Percentiles rank a stretch among this genome's conserved stretches.
phyloP scores from a whole-genome alignment of 2,329 filamentous ascomycete genomes.

The Elsinoe fawcettii region DNA sequence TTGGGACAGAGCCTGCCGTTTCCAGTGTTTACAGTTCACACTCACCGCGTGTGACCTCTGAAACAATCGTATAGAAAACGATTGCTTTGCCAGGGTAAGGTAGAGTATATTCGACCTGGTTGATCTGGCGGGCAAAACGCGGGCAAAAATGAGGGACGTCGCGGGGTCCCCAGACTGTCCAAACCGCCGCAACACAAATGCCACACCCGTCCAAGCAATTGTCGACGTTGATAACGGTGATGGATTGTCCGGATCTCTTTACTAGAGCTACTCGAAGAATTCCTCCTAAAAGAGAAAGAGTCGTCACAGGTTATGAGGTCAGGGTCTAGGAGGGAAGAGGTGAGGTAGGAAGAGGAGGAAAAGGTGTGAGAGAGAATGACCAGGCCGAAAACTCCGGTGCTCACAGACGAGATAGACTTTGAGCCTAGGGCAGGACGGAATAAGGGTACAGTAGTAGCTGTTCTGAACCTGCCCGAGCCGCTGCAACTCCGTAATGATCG shows the following conservation, averaged over 20 bases:
- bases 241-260: not conserved
- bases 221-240: not conserved
- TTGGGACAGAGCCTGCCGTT: not conserved
- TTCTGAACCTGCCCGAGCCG: constrained; percentile 13
- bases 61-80: not conserved
- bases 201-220: constrained; percentile 3
- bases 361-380: not conserved
- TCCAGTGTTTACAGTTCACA: not conserved
- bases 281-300: not conserved
- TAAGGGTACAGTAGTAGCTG: constrained; percentile 13
- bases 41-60: not conserved
- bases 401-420: constrained; percentile 15
- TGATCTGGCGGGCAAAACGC: not conserved
- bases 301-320: not conserved
- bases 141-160: constrained; percentile 8
- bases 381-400: constrained; percentile 14
- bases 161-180: constrained; percentile 5
- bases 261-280: not conserved
- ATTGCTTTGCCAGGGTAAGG: not conserved
- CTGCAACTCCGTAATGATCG: constrained; percentile 15
- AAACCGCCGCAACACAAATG: constrained; percentile 13
- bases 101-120: not conserved
- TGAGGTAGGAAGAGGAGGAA: constrained; percentile 6
- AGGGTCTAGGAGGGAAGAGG: not conserved
- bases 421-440: constrained; percentile 13